These are phyloP conservation scores for Tricholoma sp. DNA, from an alignment of 768 basidiomycete genomes.

Conservation along the genomic window DNA sequence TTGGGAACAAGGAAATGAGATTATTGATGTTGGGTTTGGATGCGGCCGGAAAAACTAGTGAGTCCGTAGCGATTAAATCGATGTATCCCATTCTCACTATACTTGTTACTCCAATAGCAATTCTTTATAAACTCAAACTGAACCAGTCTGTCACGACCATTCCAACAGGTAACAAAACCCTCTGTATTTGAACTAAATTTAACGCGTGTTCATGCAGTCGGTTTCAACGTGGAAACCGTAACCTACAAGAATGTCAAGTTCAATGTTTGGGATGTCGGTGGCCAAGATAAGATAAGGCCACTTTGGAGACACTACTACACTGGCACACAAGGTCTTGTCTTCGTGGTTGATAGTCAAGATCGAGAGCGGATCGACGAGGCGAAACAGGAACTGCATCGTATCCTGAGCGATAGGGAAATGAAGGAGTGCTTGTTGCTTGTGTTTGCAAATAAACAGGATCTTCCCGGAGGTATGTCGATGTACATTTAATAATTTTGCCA, in stretches of 20 bases:
- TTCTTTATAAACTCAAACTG: slow-evolving; percentile 97
- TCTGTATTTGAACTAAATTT: neutral
- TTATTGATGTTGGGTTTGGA: slow-evolving; percentile 95
- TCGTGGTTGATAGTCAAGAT: slow-evolving; percentile 97
- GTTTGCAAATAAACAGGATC: slow-evolving; percentile 99
- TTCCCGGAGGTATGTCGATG: slow-evolving; percentile 76
- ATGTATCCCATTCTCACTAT: slow-evolving; percentile 5
- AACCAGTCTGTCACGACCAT: slow-evolving; percentile 99
- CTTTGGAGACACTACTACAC: slow-evolving; percentile 99
- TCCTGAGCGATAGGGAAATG: slow-evolving; percentile 97
- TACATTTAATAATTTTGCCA: neutral
- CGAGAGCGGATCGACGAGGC: slow-evolving; percentile 95
- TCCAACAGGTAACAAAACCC: slow-evolving; percentile 60
- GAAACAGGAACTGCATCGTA: slow-evolving; percentile 90
- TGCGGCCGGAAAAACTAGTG: slow-evolving; percentile 98
- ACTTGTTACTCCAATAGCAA: slow-evolving; percentile 51
- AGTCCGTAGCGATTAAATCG: slow-evolving; percentile 23
- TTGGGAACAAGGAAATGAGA: slow-evolving; percentile 99
- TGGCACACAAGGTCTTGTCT: slow-evolving; percentile 96
- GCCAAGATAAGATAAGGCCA: slow-evolving; percentile 99
- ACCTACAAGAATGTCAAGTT: slow-evolving; percentile 98
- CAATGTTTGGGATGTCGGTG: slow-evolving; percentile 96
- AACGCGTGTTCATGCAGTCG: slow-evolving; percentile 47
- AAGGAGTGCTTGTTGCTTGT: slow-evolving; percentile 94
- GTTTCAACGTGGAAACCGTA: slow-evolving; percentile 99